A percentile compares a stretch with the other conserved stretches of the same genome.
Conservation (phyloP, 179 eudicot genomes). For the Beta macrorhiza region DNA sequence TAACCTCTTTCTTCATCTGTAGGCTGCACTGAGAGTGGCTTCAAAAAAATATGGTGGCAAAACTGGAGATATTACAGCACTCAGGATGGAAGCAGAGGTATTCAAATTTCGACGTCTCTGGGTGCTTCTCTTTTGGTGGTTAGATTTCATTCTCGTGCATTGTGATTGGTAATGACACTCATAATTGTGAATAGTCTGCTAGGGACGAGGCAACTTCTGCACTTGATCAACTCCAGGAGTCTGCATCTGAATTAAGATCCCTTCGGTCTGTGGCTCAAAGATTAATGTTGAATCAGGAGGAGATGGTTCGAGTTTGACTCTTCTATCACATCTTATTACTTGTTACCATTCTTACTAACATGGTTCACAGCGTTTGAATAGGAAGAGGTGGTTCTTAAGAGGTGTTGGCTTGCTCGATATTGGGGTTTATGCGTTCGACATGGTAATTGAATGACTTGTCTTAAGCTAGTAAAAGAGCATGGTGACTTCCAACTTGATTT, state of each 20-base stretch:
- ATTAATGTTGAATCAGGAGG: conserved; percentile 76
- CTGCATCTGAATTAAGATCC: conserved; percentile 58
- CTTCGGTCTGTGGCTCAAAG: conserved; percentile 64
- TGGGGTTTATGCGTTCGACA: conserved; percentile 74
- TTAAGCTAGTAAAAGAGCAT: conserved; percentile 11
- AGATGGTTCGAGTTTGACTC: conserved; percentile 60
- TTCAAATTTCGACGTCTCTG: conserved; percentile 22
- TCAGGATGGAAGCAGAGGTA: conserved; percentile 79
- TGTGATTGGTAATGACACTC: conserved; percentile 13
- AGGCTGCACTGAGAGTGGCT: conserved; percentile 74
- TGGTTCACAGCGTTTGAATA: conserved; percentile 41
- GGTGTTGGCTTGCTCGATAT: conserved; percentile 96
- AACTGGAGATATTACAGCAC: conserved; percentile 57
- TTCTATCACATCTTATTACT: conserved; percentile 12
- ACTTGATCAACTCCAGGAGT: conserved; percentile 60
- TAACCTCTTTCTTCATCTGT: conserved; percentile 9
- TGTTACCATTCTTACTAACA: conserved; percentile 31
- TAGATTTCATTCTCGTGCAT: conserved; percentile 7
- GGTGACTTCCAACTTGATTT: conserved; percentile 6
- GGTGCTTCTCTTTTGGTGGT: not conserved
- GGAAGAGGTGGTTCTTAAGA: conserved; percentile 99
- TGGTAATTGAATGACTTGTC: conserved; percentile 49
- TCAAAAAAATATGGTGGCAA: conserved; percentile 61
- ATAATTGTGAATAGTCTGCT: conserved; percentile 46
- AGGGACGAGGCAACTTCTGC: conserved; percentile 66